These are phyloP conservation scores for Thelephora aurantiotincta DNA, from an alignment of 768 basidiomycete genomes.

Conservation along the genomic window DNA sequence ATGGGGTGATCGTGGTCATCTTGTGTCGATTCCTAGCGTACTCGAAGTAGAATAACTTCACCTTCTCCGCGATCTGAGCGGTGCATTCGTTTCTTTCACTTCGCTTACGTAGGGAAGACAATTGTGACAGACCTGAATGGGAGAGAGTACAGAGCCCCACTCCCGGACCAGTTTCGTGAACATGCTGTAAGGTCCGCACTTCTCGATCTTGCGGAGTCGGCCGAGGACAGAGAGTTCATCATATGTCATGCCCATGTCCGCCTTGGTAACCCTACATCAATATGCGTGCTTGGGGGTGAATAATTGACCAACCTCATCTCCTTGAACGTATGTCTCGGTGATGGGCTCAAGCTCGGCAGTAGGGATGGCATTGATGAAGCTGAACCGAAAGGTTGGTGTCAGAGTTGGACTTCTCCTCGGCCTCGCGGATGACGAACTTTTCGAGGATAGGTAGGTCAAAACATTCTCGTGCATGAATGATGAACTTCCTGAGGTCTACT, in stretches of 20 bases:
- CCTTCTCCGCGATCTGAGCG: conserved; percentile 83
- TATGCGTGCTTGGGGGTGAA: background rate
- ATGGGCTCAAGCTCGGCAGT: conserved; percentile 96
- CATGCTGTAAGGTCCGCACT: conserved; percentile 95
- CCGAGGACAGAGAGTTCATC: conserved; percentile 92
- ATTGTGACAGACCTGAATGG: conserved; percentile 44
- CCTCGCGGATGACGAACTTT: conserved; percentile 30
- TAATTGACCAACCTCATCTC: conserved; percentile 64
- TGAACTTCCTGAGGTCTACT: conserved; percentile 93
- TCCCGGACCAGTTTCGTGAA: conserved; percentile 91
- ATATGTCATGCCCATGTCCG: conserved; percentile 99
- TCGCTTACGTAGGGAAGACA: background rate
- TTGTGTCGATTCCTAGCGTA: conserved; percentile 95
- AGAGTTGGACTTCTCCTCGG: background rate
- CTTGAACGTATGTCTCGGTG: conserved; percentile 85
- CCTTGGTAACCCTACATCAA: conserved; percentile 26
- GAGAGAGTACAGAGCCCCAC: conserved; percentile 82
- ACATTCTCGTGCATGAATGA: conserved; percentile 61
- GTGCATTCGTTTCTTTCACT: conserved; percentile 2
- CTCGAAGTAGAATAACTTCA: conserved; percentile 95
- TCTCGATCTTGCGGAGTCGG: conserved; percentile 86
- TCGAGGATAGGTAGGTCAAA: conserved; percentile 79
- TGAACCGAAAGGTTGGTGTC: conserved; percentile 16
- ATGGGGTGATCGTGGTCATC: conserved; percentile 92
- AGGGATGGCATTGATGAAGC: conserved; percentile 84